Evolutionary conservation across 2,329 filamentous ascomycete species (phyloP).

Genomic region (Ophiostoma himal-ulmi): DNA sequence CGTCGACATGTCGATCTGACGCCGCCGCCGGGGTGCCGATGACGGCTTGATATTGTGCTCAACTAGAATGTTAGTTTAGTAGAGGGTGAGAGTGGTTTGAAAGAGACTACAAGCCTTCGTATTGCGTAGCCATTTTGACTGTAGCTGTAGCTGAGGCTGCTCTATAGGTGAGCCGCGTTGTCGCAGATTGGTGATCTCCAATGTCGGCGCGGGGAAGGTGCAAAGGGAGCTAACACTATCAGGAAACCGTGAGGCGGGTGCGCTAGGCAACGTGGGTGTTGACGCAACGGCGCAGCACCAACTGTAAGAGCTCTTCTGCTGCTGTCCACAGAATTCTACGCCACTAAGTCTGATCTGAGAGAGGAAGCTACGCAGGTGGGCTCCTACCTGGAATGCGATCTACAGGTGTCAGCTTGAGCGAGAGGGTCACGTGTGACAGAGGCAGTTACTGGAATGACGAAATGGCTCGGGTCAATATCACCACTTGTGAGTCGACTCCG

Average conservation of each 20-base stretch:
- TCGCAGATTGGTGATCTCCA: conserved; percentile 7
- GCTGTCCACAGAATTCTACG: neutral
- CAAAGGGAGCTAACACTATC: neutral
- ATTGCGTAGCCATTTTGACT: conserved; percentile 50
- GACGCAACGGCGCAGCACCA: conserved; percentile 14
- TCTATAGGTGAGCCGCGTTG: neutral
- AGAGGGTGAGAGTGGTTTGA: neutral
- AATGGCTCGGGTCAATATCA: conserved; percentile 1
- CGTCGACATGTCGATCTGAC: conserved; percentile 58
- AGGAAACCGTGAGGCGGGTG: neutral
- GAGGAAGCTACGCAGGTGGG: neutral
- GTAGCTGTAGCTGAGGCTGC: neutral
- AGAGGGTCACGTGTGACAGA: neutral
- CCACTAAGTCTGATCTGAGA: neutral
- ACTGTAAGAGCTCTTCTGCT: neutral
- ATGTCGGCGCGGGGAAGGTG: conserved; percentile 11
- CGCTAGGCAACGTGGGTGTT: conserved; percentile 18
- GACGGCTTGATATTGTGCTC: conserved; percentile 56
- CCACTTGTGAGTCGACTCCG: neutral
- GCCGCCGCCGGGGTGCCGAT: conserved; percentile 40
- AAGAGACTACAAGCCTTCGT: conserved; percentile 42
- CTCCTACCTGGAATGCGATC: neutral
- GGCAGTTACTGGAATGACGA: neutral
- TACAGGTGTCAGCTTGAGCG: neutral
- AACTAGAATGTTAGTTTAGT: conserved; percentile 38